These are phyloP conservation scores for Xylariomycetidae sp. DNA, from an alignment of 2,329 filamentous ascomycete species.

Conservation along the genomic window DNA sequence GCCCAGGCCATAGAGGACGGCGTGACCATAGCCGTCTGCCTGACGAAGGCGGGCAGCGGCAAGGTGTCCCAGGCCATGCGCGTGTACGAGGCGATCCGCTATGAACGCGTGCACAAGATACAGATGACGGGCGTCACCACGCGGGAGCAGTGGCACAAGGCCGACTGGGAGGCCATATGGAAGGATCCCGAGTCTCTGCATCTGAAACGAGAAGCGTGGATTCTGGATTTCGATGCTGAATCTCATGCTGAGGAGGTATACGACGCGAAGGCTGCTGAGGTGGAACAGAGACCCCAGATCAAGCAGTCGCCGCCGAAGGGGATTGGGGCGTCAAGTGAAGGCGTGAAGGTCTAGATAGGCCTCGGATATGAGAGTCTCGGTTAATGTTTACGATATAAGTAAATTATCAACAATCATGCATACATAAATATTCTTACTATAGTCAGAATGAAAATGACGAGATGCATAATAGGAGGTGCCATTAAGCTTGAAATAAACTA, in stretches of 20 bases:
- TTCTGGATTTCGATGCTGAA: constrained; percentile 45
- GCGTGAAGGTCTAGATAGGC: neutral
- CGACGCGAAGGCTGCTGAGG: constrained; percentile 2
- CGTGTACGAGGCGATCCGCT: constrained; percentile 41
- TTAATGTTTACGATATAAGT: no score
- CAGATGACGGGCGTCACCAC: constrained; percentile 37
- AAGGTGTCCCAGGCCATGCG: constrained; percentile 35
- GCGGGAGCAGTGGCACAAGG: constrained; percentile 44
- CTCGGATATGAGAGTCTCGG: no score
- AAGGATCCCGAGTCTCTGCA: constrained; percentile 39
- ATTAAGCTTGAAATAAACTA: no score
- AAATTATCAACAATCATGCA: neutral
- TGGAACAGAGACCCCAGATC: no score
- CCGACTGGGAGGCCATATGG: constrained; percentile 41
- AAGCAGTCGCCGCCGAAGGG: no score
- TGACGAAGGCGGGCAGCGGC: constrained; percentile 19
- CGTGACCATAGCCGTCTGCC: constrained; percentile 39
- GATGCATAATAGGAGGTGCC: no score
- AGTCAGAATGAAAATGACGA: neutral
- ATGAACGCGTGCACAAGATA: constrained; percentile 40
- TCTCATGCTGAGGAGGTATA: constrained; percentile 38
- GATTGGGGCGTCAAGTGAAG: neutral
- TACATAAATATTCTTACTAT: neutral
- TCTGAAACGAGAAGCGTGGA: constrained; percentile 42
- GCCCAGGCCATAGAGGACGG: constrained; percentile 47